These are phyloP conservation scores for Ophiostoma quercus DNA, from an alignment of 2,329 filamentous ascomycete species.

Conservation along the genomic window DNA sequence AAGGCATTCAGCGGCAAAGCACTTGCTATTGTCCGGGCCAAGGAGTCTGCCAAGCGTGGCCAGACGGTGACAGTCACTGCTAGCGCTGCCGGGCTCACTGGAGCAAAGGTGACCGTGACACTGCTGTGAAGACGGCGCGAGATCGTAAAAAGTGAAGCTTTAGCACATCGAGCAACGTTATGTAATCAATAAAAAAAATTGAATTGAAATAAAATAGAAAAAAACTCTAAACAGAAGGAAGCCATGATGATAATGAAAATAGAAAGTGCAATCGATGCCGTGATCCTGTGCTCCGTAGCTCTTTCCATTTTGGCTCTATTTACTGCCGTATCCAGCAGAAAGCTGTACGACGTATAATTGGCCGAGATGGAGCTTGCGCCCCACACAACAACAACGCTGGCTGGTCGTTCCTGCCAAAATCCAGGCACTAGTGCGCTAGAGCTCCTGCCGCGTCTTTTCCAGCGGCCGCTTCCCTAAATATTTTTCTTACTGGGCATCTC, in stretches of 20 bases:
- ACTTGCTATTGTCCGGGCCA: conserved; percentile 38
- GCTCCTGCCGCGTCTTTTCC: conserved; percentile 27
- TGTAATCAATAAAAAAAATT: not conserved
- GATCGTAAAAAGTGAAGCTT: not conserved
- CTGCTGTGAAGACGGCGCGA: not conserved
- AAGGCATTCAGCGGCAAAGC: conserved; percentile 41
- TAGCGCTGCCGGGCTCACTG: conserved; percentile 24
- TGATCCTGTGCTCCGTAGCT: not conserved
- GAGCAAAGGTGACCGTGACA: conserved; percentile 21
- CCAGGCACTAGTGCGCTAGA: conserved; percentile 22
- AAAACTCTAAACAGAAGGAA: not conserved
- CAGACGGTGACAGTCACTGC: conserved; percentile 23
- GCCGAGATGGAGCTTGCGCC: conserved; percentile 3
- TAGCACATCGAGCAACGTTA: not conserved
- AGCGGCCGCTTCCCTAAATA: conserved; percentile 17
- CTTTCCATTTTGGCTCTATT: not conserved
- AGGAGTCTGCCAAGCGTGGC: conserved; percentile 26
- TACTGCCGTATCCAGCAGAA: not conserved
- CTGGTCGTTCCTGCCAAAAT: conserved; percentile 12
- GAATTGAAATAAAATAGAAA: not conserved
- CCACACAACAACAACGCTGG: conserved; percentile 23
- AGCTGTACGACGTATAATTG: not conserved
- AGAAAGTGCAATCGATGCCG: not conserved
- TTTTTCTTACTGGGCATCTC: conserved; percentile 24
- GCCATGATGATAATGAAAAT: not conserved